These are phyloP conservation scores for Bryoglossum gracile DNA, from an alignment of 495 filamentous ascomycete species.

Conservation along the genomic window DNA sequence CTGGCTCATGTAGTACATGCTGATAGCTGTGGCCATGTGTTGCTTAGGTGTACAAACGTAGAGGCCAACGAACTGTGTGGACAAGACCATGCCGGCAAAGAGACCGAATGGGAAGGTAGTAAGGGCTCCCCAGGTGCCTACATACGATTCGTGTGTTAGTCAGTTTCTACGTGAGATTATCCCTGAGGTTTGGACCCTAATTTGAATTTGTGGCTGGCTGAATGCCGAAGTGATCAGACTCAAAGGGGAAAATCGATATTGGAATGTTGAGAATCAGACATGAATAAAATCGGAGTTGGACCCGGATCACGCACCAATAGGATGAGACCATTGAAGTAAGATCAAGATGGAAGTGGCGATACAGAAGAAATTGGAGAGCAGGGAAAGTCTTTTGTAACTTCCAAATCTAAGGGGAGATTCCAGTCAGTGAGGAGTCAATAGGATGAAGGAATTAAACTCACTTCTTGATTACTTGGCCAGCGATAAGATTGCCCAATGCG, in stretches of 20 bases:
- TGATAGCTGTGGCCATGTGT: slow-evolving; percentile 24
- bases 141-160: neutral
- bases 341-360: slow-evolving; percentile 23
- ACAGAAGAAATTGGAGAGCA: slow-evolving; percentile 15
- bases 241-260: too few relatives aligned
- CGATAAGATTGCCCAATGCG: slow-evolving; percentile 50
- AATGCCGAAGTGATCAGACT: too few relatives aligned
- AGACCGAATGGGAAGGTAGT: slow-evolving; percentile 24
- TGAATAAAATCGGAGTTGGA: neutral
- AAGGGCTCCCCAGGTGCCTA: slow-evolving; percentile 20
- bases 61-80: slow-evolving; percentile 31
- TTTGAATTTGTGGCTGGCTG: too few relatives aligned
- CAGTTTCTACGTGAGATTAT: neutral
- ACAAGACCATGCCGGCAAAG: slow-evolving; percentile 25
- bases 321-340: slow-evolving; percentile 26
- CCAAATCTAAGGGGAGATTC: slow-evolving; percentile 22
- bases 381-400: slow-evolving; percentile 25
- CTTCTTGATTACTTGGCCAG: slow-evolving; percentile 29
- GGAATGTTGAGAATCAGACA: neutral
- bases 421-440: neutral
- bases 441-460: slow-evolving; percentile 9
- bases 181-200: too few relatives aligned
- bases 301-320: slow-evolving; percentile 7
- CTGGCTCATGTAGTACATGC: slow-evolving; percentile 31
- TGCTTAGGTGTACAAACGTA: slow-evolving; percentile 22